Percentiles rank a stretch among this genome's conserved stretches.
phyloP scores from a whole-genome alignment of 2,329 filamentous ascomycete species.

The Metarhizium rileyi region DNA sequence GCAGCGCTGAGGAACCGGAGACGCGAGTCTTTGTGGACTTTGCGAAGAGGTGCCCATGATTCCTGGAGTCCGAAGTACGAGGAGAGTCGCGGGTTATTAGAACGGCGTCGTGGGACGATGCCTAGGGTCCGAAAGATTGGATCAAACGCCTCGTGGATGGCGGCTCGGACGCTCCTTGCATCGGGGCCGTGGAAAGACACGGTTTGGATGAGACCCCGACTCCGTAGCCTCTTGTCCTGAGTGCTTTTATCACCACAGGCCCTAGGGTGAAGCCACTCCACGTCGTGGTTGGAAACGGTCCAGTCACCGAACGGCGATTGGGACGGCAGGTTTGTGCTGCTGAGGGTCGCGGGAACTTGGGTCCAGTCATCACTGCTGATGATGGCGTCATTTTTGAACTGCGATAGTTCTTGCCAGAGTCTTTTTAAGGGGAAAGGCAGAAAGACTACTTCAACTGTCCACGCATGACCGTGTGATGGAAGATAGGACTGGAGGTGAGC shows the following conservation, averaged over 20 bases:
- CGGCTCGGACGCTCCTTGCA: slow-evolving; percentile 56
- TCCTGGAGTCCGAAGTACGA: slow-evolving; percentile 54
- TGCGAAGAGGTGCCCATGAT: slow-evolving; percentile 65
- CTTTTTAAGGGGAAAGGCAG: slow-evolving; percentile 56
- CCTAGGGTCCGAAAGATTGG: slow-evolving; percentile 39
- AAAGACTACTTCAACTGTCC: slow-evolving; percentile 69
- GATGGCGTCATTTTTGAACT: slow-evolving; percentile 33
- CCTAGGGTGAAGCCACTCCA: slow-evolving; percentile 57
- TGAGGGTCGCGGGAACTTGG: slow-evolving; percentile 39
- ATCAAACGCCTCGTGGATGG: slow-evolving; percentile 53
- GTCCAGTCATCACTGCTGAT: slow-evolving; percentile 42
- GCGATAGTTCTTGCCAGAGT: slow-evolving; percentile 41
- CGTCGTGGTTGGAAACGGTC: slow-evolving; percentile 32
- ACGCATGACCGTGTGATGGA: slow-evolving; percentile 54
- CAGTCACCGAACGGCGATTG: slow-evolving; percentile 41
- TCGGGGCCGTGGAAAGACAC: slow-evolving; percentile 53
- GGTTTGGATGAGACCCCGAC: slow-evolving; percentile 59
- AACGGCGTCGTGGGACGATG: slow-evolving; percentile 19
- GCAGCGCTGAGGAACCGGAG: slow-evolving; percentile 60
- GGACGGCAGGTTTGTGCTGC: slow-evolving; percentile 33
- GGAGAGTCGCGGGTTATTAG: slow-evolving; percentile 19
- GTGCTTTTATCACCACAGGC: slow-evolving; percentile 54
- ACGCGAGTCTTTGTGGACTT: slow-evolving; percentile 63
- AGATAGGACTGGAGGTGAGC: slow-evolving; percentile 48
- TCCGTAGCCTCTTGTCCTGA: slow-evolving; percentile 62